Evolutionary conservation across 2,329 filamentous ascomycete genomes (phyloP).

Genomic region (Colletotrichum euphorbiae): DNA sequence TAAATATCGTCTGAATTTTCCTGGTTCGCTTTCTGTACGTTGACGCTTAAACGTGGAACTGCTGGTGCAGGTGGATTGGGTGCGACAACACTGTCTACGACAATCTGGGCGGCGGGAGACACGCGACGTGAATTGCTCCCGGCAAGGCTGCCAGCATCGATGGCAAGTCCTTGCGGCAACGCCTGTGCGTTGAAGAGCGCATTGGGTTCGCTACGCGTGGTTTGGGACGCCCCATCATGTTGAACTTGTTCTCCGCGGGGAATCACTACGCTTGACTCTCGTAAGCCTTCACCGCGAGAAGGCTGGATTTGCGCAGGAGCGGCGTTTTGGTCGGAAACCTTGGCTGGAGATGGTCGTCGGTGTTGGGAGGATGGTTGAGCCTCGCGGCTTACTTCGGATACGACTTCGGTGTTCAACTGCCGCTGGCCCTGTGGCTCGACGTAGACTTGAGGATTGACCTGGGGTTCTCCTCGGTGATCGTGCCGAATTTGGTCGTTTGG

Average conservation of each 20-base stretch:
- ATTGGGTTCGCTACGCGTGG: not conserved
- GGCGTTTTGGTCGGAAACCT: not conserved
- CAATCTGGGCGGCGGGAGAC: not conserved
- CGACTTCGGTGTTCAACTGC: not conserved
- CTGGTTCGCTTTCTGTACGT: constrained; percentile 41
- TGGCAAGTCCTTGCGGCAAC: not conserved
- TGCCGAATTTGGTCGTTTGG: not conserved
- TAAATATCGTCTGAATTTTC: constrained; percentile 48
- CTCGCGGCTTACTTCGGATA: not conserved
- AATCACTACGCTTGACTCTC: not conserved
- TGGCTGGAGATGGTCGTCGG: not conserved
- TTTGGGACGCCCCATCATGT: not conserved
- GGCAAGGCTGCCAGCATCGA: not conserved
- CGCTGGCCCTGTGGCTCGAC: not conserved
- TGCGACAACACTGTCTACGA: not conserved
- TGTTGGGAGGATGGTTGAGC: not conserved
- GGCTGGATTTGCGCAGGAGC: constrained; percentile 13
- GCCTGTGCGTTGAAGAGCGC: not conserved
- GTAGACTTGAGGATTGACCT: not conserved
- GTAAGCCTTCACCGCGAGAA: not conserved
- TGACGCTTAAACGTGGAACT: constrained; percentile 30
- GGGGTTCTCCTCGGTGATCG: not conserved
- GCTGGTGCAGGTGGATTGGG: constrained; percentile 14
- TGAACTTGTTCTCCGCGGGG: not conserved
- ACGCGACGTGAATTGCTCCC: not conserved